Evolutionary conservation across 306 rosid species (phyloP), one percentile per base, ranked within the genome.

Genomic region (Lithocarpus polystachyus): DNA sequence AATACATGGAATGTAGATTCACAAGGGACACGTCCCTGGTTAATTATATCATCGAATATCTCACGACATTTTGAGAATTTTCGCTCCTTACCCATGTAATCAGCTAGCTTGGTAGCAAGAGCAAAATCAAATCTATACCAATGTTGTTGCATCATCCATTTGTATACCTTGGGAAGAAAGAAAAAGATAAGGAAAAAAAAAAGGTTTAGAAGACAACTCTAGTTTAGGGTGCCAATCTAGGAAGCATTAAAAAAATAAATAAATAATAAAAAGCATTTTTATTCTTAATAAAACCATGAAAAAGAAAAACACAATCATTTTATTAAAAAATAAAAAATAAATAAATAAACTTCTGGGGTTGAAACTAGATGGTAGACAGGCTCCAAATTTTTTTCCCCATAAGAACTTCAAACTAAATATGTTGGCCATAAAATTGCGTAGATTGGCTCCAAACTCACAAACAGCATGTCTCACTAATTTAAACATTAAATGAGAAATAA

Each of bases 1-100:
- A 94, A 83, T 76, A 94, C 83, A 90, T 94, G 97, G 83, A 91
- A 94, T 12, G 99, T 94, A 40, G 99, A 92, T 74, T 94, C 97
- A 67, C 97, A 72, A 14, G 99, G 99, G 53, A 94, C 92, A 26
- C 92, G 92, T 10, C 99, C 99, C 82, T 94, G 99, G 73, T 89
- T 89, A 73, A 94, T 86, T 71, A 92, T 91, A 83, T 94, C 97
- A 81, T 91, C 89, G 77, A 91, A 94, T 76, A 92, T 89, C 83
- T 94, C 97, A 79, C 99, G 92, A 79, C 99, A 94, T 84, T 92
- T 94, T 5, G 95, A 84, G 77, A 89, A 94, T 71, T 94, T 94
- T 8, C 99, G 78, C 76, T 92, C 97, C 85, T 87, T 92, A 60
- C 98, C 98, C 97, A 92, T 62, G 86, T 84, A 94, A 87, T 94